Evolutionary conservation across 768 basidiomycete genomes (phyloP), one percentile per base, ranked within the genome.

Genomic region (Lyophyllum shimeji): DNA sequence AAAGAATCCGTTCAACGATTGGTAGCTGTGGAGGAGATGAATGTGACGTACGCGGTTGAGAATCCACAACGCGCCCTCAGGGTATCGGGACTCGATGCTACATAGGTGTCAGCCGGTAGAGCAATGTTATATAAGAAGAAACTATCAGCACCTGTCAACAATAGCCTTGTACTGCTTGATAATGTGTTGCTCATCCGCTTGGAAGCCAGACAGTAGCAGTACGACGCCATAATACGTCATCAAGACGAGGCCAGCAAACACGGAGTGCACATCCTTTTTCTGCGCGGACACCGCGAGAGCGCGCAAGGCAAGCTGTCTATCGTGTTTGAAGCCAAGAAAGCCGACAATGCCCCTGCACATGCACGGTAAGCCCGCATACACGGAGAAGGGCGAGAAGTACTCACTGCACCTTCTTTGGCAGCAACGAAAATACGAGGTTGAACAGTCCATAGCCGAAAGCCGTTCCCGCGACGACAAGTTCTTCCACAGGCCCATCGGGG

Each of bases 201-300:
- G 90, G 61, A 84, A 93, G 1, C 90, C 90, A 5, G 86, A 76
- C 27, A 89, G 65, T 0, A 89, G 78, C 1, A 92, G 76, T 4
- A 91, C 81, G 49, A 85, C 78, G 24, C 90, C 87, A 51, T 89
- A 76, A 64, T 91, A 92, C 2, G 88, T 87, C 88, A 93, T 92
- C 7, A 93, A 69, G 21, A 70, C 83, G 33, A 57, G 89, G 87
- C 89, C 87, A 21, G 90, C 79, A 65, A 92, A 92, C 11, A 89
- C 83, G 7, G 83, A 75, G 72, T 93, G 91, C 1, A 89, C 83
- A 58, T 93, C 91, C 3, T 73, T 72, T 61, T 82, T 82, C 2
- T 79, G 75, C 3, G 89, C 87, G 7, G 87, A 80, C 17, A 92
- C 81, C 0, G 85, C 80, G 2, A 92, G 74, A 0, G 90, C 86